Evolutionary conservation across 805 yeast genomes (phyloP), one percentile per base, ranked within the genome.

Genomic region (Metschnikowia continentalis): DNA sequence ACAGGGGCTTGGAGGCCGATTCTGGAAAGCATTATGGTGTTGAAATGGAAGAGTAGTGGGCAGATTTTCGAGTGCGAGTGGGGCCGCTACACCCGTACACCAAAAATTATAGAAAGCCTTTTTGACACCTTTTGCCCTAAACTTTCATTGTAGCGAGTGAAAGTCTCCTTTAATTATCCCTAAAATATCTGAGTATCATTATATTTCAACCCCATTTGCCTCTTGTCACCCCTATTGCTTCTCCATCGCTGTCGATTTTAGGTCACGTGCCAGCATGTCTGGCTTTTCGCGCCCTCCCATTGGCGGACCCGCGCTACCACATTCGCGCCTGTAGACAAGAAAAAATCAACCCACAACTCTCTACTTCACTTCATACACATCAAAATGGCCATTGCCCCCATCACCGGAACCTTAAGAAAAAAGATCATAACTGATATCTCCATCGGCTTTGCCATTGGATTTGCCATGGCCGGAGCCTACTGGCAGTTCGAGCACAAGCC

Each of bases 401-500:
- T 91, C 65, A 81, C 84, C 49, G 97, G 97, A 60, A 75, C 86
- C 55, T 79, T 91, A 60, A 88, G 82, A 75, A 88, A 82, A 78
- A 87, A 84, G 75, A 81, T 88, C 71, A 77, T 84, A 67, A 81
- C 86, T 60, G 97, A 91, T 65, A 82, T 91, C 68, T 57, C 82
- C 61, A 71, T 85, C 57, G 96, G 94, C 54, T 78, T 82, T 72
- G 79, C 62, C 49, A 62, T 65, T 57, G 92, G 92, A 51, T 72
- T 80, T 53, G 80, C 69, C 37, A 59, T 72, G 61, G 79, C 83
- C 64, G 90, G 85, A 54, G 75, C 78, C 57, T 80, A 78, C 73
- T 90, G 92, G 94, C 86, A 96, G 89, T 82, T 83, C 80, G 88
- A 74, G 62, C 97, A 91, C 86, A 84, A 80, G 77, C 80, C 83